A percentile compares a stretch with the other conserved stretches of the same genome.
Evolutionary conservation across 2,329 filamentous ascomycete species (phyloP).

Genomic region (Cryphonectria parasitica): DNA sequence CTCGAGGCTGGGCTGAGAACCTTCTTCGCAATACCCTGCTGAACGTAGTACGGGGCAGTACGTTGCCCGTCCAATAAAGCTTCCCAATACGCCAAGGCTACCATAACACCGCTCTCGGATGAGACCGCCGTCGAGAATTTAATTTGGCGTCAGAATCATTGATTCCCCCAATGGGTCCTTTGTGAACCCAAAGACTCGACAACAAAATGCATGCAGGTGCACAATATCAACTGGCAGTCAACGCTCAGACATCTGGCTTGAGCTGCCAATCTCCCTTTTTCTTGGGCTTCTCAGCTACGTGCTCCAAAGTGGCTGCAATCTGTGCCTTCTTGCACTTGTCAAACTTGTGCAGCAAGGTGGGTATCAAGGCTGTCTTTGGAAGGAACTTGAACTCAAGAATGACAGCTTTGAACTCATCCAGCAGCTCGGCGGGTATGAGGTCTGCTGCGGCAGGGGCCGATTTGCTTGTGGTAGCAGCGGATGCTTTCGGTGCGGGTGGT

Average conservation of each 20-base stretch:
- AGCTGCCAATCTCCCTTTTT: constrained; percentile 45
- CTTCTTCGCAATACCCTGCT: not conserved
- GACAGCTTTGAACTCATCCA: constrained; percentile 69
- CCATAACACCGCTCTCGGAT: not conserved
- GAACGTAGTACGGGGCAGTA: not conserved
- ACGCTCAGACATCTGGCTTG: constrained; percentile 20
- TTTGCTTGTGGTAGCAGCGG: constrained; percentile 25
- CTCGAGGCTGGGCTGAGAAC: not conserved
- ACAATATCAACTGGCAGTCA: constrained; percentile 8
- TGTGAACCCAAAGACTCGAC: not conserved
- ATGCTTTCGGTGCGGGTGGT: constrained; percentile 30
- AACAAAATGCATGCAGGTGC: not conserved
- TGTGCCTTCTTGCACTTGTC: constrained; percentile 70
- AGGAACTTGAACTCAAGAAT: constrained; percentile 63
- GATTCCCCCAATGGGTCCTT: not conserved
- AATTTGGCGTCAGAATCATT: not conserved
- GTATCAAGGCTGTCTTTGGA: constrained; percentile 74
- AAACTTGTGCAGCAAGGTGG: constrained; percentile 76
- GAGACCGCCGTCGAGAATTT: not conserved
- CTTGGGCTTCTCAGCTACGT: constrained; percentile 67
- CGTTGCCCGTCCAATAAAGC: not conserved
- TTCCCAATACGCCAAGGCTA: not conserved
- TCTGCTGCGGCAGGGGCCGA: constrained; percentile 36
- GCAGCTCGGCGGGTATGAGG: constrained; percentile 60
- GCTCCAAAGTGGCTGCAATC: constrained; percentile 71